phyloP scores from a whole-genome alignment of 208 protist genomes.

The Acanthamoeba triangularis region DNA sequence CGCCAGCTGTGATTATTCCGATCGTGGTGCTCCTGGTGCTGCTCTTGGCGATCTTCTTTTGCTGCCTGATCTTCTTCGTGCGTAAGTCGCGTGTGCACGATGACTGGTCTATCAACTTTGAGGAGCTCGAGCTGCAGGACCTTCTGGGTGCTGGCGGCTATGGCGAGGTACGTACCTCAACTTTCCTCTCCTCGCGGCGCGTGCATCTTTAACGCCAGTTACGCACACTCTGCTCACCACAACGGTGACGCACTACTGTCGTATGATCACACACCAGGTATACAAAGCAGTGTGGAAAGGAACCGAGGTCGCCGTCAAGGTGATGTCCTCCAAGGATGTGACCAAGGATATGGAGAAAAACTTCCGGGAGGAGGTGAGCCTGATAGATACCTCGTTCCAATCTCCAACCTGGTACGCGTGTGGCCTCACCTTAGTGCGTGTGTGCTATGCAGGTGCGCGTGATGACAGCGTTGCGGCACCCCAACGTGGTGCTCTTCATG shows the following conservation, averaged over 20 bases:
- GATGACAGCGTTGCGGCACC: conserved; percentile 81
- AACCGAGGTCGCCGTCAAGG: conserved; percentile 76
- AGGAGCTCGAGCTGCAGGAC: conserved; percentile 28
- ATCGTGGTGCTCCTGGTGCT: background rate
- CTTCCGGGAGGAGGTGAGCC: conserved; percentile 80
- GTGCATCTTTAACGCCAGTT: background rate
- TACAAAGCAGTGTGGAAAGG: conserved; percentile 68
- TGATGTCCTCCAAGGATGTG: background rate
- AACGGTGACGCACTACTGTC: background rate
- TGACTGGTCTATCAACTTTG: conserved; percentile 22
- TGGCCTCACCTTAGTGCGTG: background rate
- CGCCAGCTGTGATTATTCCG: background rate
- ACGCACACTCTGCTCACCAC: too few relatives aligned
- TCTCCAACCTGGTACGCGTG: background rate
- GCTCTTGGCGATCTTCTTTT: background rate
- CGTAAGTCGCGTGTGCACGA: background rate
- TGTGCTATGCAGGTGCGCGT: conserved; percentile 39
- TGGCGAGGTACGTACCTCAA: background rate
- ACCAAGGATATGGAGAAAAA: conserved; percentile 78
- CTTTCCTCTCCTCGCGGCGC: background rate
- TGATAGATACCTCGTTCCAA: too few relatives aligned
- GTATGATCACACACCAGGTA: background rate
- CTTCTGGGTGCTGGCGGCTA: background rate
- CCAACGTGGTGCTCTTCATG: conserved; percentile 86
- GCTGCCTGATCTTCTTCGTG: background rate